phyloP scores from a whole-genome alignment of 352 stramenopile genomes.

The Lagenidium giganteum region DNA sequence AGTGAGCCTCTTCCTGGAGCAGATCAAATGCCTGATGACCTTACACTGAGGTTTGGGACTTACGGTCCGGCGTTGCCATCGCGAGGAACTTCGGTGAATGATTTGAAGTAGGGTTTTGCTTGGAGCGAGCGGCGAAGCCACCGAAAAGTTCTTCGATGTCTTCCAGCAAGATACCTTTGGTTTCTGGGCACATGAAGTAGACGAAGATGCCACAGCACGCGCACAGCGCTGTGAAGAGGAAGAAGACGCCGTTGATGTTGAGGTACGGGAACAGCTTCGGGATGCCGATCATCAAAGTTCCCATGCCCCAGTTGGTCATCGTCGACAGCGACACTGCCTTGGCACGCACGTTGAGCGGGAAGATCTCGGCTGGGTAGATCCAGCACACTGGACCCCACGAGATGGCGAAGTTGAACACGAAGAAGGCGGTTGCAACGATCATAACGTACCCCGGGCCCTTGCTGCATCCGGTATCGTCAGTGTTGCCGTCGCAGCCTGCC shows the following conservation, averaged over 20 bases:
- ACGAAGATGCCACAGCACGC: constrained; percentile 26
- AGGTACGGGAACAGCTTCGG: constrained; percentile 47
- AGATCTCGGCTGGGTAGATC: constrained; percentile 61
- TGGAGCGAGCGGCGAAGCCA: no score
- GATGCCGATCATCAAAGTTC: constrained; percentile 29
- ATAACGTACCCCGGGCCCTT: constrained; percentile 24
- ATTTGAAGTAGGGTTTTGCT: no score
- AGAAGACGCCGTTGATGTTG: constrained; percentile 46
- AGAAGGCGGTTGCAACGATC: constrained; percentile 28
- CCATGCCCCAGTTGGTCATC: constrained; percentile 23
- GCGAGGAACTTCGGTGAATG: constrained; percentile 15
- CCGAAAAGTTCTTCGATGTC: constrained; percentile 33
- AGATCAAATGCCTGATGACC: no score
- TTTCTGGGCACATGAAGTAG: constrained; percentile 36
- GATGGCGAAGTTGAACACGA: constrained; percentile 49
- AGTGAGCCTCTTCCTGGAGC: no score
- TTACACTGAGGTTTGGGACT: no score
- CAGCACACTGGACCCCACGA: constrained; percentile 52
- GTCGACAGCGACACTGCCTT: constrained; percentile 29
- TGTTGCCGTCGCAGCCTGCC: constrained; percentile 24
- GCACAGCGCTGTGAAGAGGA: constrained; percentile 37
- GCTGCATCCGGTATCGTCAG: constrained; percentile 14
- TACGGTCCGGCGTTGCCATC: constrained; percentile 9
- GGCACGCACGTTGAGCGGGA: constrained; percentile 36
- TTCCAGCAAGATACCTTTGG: constrained; percentile 29